Evolutionary conservation across 75 land plant species (phyloP).

Genomic region (Cunninghamia lanceolata): DNA sequence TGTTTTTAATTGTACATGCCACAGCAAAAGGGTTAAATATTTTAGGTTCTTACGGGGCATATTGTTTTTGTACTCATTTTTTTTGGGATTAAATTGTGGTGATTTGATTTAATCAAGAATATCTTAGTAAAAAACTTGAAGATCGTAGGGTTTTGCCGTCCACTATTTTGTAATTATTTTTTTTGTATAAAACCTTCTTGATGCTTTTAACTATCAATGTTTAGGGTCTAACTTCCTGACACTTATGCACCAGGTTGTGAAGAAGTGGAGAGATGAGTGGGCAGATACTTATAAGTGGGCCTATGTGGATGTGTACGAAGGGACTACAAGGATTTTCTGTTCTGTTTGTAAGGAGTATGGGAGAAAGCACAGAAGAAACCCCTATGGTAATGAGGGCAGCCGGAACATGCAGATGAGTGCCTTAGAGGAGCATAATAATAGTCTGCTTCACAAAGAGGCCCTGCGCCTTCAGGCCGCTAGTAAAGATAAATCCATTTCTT

Average conservation of each 20-base stretch:
- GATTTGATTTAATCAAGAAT: background rate
- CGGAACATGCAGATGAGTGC: conserved; percentile 99
- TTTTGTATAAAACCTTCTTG: background rate
- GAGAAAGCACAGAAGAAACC: conserved; percentile 94
- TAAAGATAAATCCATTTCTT: conserved; percentile 63
- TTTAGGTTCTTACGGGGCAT: background rate
- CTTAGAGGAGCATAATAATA: conserved; percentile 96
- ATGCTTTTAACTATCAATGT: background rate
- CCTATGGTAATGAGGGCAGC: conserved; percentile 99
- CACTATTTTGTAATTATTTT: background rate
- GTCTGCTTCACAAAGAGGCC: conserved; percentile 97
- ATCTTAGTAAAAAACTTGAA: background rate
- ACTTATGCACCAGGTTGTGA: conserved; percentile 49
- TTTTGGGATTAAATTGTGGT: background rate
- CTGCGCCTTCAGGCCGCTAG: conserved; percentile 92
- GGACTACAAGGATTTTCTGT: conserved; percentile 90
- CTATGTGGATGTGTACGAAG: conserved; percentile 86
- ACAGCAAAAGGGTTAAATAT: background rate
- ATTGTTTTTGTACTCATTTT: background rate
- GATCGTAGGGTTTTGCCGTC: background rate
- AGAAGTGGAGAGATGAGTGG: conserved; percentile 99
- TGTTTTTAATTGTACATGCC: too few relatives aligned
- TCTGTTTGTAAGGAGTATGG: conserved; percentile 96
- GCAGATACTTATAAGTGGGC: conserved; percentile 99
- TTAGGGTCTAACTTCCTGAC: background rate